Conservation (phyloP, 1,284 basidiomycete species). For the Phellopilus nigrolimitatus region DNA sequence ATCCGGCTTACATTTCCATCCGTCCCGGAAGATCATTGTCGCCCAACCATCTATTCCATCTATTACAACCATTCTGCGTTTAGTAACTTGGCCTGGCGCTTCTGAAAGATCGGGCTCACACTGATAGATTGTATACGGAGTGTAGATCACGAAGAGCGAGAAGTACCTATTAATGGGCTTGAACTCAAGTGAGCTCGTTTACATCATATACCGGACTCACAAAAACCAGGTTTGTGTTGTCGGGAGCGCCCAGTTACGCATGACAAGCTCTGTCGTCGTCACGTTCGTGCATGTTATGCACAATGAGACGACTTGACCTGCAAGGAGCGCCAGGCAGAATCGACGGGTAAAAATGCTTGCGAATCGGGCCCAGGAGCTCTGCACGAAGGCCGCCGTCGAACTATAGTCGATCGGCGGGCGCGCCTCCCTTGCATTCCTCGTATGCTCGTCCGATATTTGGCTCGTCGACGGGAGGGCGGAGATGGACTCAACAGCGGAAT, state of each 20-base stretch:
- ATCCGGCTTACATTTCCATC: constrained; percentile 74
- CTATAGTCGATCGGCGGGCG: constrained; percentile 59
- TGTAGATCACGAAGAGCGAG: constrained; percentile 68
- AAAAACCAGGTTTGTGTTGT: constrained; percentile 80
- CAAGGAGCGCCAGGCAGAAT: constrained; percentile 61
- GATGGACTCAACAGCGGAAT: constrained; percentile 6
- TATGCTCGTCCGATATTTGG: not conserved
- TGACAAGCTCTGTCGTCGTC: constrained; percentile 71
- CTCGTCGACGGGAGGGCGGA: constrained; percentile 4
- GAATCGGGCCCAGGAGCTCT: constrained; percentile 54
- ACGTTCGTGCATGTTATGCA: constrained; percentile 86
- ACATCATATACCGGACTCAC: constrained; percentile 38
- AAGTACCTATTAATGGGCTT: constrained; percentile 58
- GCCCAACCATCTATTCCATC: constrained; percentile 80
- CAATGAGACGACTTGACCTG: constrained; percentile 78
- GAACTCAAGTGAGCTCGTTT: not conserved
- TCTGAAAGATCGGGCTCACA: too few species aligned
- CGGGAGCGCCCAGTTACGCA: constrained; percentile 65
- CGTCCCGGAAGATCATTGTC: constrained; percentile 64
- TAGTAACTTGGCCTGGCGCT: too few species aligned
- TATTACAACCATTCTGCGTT: constrained; percentile 28
- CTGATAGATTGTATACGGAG: constrained; percentile 81
- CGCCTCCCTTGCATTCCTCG: not conserved
- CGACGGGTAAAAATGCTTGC: constrained; percentile 69
- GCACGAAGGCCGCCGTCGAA: constrained; percentile 46